phyloP scores from a whole-genome alignment of 208 protist genomes.

The Lotmaria passim region DNA sequence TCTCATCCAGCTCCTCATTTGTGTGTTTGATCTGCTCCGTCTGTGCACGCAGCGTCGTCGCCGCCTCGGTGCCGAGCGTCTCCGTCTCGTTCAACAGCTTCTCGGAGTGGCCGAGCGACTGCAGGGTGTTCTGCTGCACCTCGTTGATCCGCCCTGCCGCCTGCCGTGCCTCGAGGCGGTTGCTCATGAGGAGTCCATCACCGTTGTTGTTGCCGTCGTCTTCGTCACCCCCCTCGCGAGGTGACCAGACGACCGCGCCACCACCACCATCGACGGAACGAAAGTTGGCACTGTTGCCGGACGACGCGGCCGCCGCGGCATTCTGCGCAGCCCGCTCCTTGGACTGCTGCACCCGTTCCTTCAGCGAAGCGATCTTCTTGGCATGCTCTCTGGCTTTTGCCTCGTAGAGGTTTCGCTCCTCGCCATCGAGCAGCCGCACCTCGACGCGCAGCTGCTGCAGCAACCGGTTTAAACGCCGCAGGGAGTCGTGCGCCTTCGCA shows the following conservation, averaged over 20 bases:
- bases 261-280: slow-evolving; percentile 6
- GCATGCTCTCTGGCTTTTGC: slow-evolving; percentile 27
- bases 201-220: slow-evolving; percentile 19
- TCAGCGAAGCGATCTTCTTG: slow-evolving; percentile 28
- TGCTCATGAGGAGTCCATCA: slow-evolving; percentile 36
- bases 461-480: slow-evolving; percentile 47
- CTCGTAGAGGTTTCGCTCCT: slow-evolving; percentile 36
- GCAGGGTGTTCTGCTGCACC: slow-evolving; percentile 62
- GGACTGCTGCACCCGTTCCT: slow-evolving; percentile 26
- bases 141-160: slow-evolving; percentile 46
- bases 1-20: slow-evolving; percentile 63
- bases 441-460: slow-evolving; percentile 70
- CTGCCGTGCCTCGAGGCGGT: slow-evolving; percentile 39
- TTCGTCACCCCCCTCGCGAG: slow-evolving; percentile 13
- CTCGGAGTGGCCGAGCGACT: slow-evolving; percentile 68
- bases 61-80: slow-evolving; percentile 58
- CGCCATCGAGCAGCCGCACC: slow-evolving; percentile 59
- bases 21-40: slow-evolving; percentile 80
- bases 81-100: slow-evolving; percentile 76
- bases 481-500: slow-evolving; percentile 42
- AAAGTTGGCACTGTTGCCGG: not conserved
- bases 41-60: slow-evolving; percentile 64
- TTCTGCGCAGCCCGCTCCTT: slow-evolving; percentile 24
- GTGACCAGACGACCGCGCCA: slow-evolving; percentile 25
- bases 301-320: not conserved